Evolutionary conservation across 208 protist species (phyloP).

Genomic region (Vickermania spadyakhi): DNA sequence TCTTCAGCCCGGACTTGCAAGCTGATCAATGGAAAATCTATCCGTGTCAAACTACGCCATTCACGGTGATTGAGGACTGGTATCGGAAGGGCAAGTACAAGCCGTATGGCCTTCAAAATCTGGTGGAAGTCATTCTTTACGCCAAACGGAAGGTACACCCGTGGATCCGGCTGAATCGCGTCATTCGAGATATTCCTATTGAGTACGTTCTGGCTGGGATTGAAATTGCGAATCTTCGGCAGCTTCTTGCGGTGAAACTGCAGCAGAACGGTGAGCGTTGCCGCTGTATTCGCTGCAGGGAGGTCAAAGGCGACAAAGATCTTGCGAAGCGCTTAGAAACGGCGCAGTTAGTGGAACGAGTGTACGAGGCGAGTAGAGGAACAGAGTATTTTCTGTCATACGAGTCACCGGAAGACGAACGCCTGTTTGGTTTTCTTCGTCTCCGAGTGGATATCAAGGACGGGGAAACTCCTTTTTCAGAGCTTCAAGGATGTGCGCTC

Average conservation of each 20-base stretch:
- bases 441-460: slow-evolving; percentile 57
- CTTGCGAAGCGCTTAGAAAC: slow-evolving; percentile 29
- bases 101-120: slow-evolving; percentile 83
- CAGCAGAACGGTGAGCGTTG: slow-evolving; percentile 81
- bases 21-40: slow-evolving; percentile 99
- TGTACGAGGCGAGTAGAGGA: slow-evolving; percentile 56
- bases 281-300: slow-evolving; percentile 92
- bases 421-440: slow-evolving; percentile 75
- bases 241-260: slow-evolving; percentile 91
- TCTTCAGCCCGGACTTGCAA: slow-evolving; percentile 93
- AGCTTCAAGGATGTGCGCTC: slow-evolving; percentile 87
- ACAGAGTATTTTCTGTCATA: slow-evolving; percentile 75
- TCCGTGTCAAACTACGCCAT: slow-evolving; percentile 98
- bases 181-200: slow-evolving; percentile 98
- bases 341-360: slow-evolving; percentile 41
- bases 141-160: slow-evolving; percentile 94
- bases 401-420: slow-evolving; percentile 52
- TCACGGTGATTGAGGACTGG: slow-evolving; percentile 96
- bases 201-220: slow-evolving; percentile 96
- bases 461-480: slow-evolving; percentile 91
- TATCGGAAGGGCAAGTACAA: slow-evolving; percentile 93
- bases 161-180: slow-evolving; percentile 98
- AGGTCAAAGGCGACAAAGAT: slow-evolving; percentile 71
- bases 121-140: slow-evolving; percentile 93
- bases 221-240: slow-evolving; percentile 96